phyloP scores from a whole-genome alignment of 139 green algal genomes.

The Micractinium conductrix region DNA sequence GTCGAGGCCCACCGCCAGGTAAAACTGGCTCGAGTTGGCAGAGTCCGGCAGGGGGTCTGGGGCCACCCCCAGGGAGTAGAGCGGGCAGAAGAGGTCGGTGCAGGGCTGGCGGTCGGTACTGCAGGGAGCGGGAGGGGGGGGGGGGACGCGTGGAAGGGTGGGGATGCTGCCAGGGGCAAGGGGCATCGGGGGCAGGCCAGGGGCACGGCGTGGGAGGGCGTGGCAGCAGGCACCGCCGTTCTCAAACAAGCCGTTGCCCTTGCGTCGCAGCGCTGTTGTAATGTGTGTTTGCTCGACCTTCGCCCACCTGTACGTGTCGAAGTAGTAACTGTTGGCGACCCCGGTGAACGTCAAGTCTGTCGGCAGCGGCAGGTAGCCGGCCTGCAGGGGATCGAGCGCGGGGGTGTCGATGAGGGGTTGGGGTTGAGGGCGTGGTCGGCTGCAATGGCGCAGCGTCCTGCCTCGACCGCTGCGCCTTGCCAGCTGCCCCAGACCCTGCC shows the following conservation, averaged over 20 bases:
- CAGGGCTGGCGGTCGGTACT: conserved; percentile 2
- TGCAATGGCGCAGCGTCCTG: not conserved
- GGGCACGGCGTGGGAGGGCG: too few relatives aligned
- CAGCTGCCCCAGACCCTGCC: too few relatives aligned
- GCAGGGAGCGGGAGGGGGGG: too few relatives aligned
- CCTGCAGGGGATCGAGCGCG: not conserved
- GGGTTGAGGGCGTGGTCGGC: not conserved
- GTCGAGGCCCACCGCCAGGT: conserved; percentile 10
- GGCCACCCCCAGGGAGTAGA: conserved; percentile 21
- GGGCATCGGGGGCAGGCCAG: too few relatives aligned
- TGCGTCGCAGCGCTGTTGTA: too few relatives aligned
- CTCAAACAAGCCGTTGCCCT: too few relatives aligned
- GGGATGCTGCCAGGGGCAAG: too few relatives aligned
- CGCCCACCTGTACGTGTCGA: conserved; percentile 9
- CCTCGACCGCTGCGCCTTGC: not conserved
- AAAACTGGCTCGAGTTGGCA: not conserved
- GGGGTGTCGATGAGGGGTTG: not conserved
- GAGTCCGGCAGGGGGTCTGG: conserved; percentile 24
- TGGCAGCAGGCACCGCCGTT: too few relatives aligned
- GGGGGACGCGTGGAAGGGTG: not conserved
- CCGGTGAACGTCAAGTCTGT: conserved; percentile 32
- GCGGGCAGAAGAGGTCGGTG: conserved; percentile 43
- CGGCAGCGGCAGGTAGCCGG: conserved; percentile 26
- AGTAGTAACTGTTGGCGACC: conserved; percentile 35
- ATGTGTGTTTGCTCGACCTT: too few relatives aligned